Percentiles rank a stretch among this genome's conserved stretches.
Evolutionary conservation across 495 filamentous ascomycete genomes (phyloP).

Genomic region (Aspergillus ostianus): DNA sequence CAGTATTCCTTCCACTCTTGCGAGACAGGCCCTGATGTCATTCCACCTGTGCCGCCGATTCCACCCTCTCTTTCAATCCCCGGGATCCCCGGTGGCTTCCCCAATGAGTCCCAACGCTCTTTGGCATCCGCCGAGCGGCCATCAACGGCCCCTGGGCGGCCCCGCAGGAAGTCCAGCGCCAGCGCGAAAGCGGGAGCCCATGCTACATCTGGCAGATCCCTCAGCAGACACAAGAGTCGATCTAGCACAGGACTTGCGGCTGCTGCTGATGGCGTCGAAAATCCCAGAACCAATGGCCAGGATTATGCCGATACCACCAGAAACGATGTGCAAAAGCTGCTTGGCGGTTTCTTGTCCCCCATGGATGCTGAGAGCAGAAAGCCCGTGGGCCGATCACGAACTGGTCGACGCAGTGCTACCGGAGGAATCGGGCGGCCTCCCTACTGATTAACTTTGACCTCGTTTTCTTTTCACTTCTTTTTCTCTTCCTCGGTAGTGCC

Average conservation of each 20-base stretch:
- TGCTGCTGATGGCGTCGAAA: constrained; percentile 20
- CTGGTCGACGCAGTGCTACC: constrained; percentile 28
- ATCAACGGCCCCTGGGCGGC: constrained; percentile 32
- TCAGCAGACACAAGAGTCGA: constrained; percentile 38
- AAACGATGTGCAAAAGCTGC: constrained; percentile 37
- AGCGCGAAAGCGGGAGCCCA: constrained; percentile 24
- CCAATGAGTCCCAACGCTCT: constrained; percentile 39
- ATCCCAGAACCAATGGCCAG: background rate
- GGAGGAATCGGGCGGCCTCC: constrained; percentile 43
- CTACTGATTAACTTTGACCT: constrained; percentile 26
- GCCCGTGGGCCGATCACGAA: constrained; percentile 11
- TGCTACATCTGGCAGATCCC: constrained; percentile 21
- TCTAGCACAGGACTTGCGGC: constrained; percentile 36
- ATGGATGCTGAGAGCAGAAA: constrained; percentile 11
- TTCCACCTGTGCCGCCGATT: constrained; percentile 47
- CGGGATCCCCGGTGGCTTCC: constrained; percentile 38
- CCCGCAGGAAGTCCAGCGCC: constrained; percentile 22
- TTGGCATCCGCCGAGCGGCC: constrained; percentile 34
- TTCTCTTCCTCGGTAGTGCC: background rate
- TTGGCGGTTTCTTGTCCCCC: constrained; percentile 41
- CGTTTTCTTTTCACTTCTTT: constrained; percentile 4
- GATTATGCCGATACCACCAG: constrained; percentile 10
- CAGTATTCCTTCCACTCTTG: constrained; percentile 9
- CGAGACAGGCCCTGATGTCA: constrained; percentile 23
- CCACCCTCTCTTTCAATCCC: constrained; percentile 38